Base-by-base conservation (phyloP, 257 asterid genomes). In the Henckelia pumila region DNA sequence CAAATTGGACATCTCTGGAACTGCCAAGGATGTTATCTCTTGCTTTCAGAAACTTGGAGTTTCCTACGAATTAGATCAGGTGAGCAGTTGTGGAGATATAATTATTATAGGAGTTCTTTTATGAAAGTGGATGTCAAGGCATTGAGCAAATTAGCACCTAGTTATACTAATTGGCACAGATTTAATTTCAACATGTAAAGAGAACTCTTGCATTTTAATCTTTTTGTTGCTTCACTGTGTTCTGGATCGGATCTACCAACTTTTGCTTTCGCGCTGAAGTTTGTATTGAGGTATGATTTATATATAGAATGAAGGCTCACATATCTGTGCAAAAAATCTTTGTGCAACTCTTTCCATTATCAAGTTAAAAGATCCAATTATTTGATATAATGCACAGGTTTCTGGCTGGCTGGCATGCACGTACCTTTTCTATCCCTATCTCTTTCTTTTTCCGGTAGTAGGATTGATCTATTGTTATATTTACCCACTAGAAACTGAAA, bases 21-120 rank as follows among this genome's bases (percentile, higher is more conserved):
- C 99, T 68, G 97, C 96, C 53, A 91, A 91, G 82, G 92, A 94
- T 70, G 97, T 93, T 71, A 85, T 94, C 77, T 81, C 97, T 52
- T 94, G 95, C 80, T 94, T 94, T 79, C 82, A 88, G 89, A 88
- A 87, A 78, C 78, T 94, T 44, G 97, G 99, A 0, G 95, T 85
- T 63, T 74, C 88, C 23, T 91, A 81, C 80, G 92, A 91, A 19
- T 71, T 81, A 68, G 89, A 85, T 21, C 76, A 88, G 96, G 97
- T 85, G 66, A 63, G 74, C 62, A 64, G 49, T 70, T 44, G 32
- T 59, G 33, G 35, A 66, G 37, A 65, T 22, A 11, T 62, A 14
- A 28, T 24, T 57, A 11, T 66, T 5, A 4, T 14, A 47, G 28
- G 35, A 59, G 9, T 59, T 59, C n/a, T n/a, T 57, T 53, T 35